Conservation (phyloP, 2,329 filamentous ascomycete species). For the Aspergillus chevalieri region DNA sequence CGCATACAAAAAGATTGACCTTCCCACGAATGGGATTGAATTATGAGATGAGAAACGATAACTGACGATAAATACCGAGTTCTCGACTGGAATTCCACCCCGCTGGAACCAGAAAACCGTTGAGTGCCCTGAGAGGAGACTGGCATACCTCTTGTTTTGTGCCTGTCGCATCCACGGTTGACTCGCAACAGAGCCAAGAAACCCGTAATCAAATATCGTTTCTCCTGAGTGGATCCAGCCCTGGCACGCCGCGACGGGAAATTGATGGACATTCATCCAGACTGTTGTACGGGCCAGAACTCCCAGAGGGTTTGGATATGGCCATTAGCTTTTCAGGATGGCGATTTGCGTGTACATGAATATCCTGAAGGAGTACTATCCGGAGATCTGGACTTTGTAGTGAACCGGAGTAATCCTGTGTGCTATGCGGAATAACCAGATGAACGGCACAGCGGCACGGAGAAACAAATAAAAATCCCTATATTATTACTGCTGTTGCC, state of each 20-base stretch:
- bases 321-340: background rate
- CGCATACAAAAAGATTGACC: too few relatives aligned
- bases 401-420: too few relatives aligned
- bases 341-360: too few relatives aligned
- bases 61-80: background rate
- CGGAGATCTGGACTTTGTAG: too few relatives aligned
- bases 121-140: too few relatives aligned
- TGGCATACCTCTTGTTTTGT: background rate
- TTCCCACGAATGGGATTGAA: too few relatives aligned
- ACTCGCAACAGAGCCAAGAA: background rate
- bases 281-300: background rate
- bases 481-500: too few relatives aligned
- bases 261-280: background rate
- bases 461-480: too few relatives aligned
- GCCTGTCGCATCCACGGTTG: background rate
- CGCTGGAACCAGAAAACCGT: background rate
- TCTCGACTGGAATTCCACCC: background rate
- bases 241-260: background rate
- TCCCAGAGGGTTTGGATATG: background rate
- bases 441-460: too few relatives aligned
- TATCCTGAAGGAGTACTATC: too few relatives aligned
- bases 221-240: background rate
- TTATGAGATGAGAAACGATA: too few relatives aligned
- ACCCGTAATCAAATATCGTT: background rate
- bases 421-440: too few relatives aligned